Conservation (phyloP, 768 basidiomycete species). For the Amylocystis lapponica region DNA sequence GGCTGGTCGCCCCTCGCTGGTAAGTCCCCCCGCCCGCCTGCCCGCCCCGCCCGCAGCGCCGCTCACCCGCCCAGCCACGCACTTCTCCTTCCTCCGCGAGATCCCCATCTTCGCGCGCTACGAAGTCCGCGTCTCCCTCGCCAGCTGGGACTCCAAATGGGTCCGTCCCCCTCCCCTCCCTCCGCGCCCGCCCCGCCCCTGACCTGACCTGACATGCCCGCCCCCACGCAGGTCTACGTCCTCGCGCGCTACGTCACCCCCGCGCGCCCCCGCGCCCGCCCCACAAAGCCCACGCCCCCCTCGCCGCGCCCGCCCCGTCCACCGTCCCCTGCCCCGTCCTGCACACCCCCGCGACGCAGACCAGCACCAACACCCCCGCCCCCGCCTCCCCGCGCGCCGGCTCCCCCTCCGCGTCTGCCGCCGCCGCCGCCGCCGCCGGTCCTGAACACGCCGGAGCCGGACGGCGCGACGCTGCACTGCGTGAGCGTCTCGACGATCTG, state of each 20-base stretch:
- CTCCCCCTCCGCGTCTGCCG: constrained; percentile 3
- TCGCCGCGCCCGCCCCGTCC: background rate
- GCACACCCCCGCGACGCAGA: constrained; percentile 30
- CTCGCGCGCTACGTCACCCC: constrained; percentile 60
- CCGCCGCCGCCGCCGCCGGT: constrained; percentile 2
- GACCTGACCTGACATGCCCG: background rate
- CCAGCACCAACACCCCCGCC: constrained; percentile 7
- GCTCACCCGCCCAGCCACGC: constrained; percentile 39
- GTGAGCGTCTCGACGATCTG: constrained; percentile 57
- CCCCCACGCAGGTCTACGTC: constrained; percentile 46
- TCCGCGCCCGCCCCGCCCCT: background rate
- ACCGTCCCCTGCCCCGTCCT: constrained; percentile 21
- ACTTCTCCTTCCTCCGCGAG: constrained; percentile 66
- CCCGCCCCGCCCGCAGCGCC: too few relatives aligned
- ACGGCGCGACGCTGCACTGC: constrained; percentile 58
- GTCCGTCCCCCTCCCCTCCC: constrained; percentile 30
- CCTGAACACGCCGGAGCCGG: constrained; percentile 33
- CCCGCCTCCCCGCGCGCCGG: constrained; percentile 3
- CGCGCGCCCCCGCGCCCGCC: too few relatives aligned
- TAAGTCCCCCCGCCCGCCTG: constrained; percentile 7
- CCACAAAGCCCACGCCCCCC: constrained; percentile 2
- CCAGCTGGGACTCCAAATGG: constrained; percentile 77
- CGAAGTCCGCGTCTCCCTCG: constrained; percentile 53
- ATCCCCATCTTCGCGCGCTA: constrained; percentile 58
- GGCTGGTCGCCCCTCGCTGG: constrained; percentile 58